A percentile compares a stretch with the other conserved stretches of the same genome.
Evolutionary conservation across 805 yeast genomes (phyloP).

Genomic region (Isabelozyma heimii): DNA sequence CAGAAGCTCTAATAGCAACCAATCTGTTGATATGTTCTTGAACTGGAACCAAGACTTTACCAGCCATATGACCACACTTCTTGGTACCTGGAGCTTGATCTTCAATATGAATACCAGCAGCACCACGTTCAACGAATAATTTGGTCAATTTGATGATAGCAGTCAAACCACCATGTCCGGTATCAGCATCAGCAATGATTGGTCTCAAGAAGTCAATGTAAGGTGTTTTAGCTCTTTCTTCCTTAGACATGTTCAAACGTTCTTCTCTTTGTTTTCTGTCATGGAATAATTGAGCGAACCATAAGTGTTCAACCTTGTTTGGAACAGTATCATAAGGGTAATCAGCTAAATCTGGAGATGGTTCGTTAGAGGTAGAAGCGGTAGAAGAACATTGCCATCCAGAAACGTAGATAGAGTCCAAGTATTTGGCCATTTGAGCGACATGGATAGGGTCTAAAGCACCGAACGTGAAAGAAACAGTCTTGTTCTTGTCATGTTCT

Average conservation of each 20-base stretch:
- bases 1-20: slow-evolving; percentile 90
- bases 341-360: slow-evolving; percentile 97
- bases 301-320: slow-evolving; percentile 94
- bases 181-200: slow-evolving; percentile 95
- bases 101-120: slow-evolving; percentile 98
- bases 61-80: slow-evolving; percentile 99
- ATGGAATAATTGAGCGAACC: slow-evolving; percentile 95
- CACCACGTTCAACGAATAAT: slow-evolving; percentile 96
- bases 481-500: slow-evolving; percentile 69
- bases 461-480: slow-evolving; percentile 88
- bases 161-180: slow-evolving; percentile 98
- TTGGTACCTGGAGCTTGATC: slow-evolving; percentile 99
- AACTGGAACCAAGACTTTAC: slow-evolving; percentile 94
- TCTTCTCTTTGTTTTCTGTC: slow-evolving; percentile 94
- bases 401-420: slow-evolving; percentile 89
- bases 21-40: slow-evolving; percentile 96
- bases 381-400: slow-evolving; percentile 99
- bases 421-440: slow-evolving; percentile 93
- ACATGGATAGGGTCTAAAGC: slow-evolving; percentile 95
- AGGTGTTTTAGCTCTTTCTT: slow-evolving; percentile 66
- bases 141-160: slow-evolving; percentile 94
- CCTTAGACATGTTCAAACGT: slow-evolving; percentile 59
- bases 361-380: slow-evolving; percentile 96
- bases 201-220: slow-evolving; percentile 90
- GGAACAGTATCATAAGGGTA: slow-evolving; percentile 99